Evolutionary conservation across 352 stramenopile species (phyloP).

Genomic region (Pythium utonaiense): DNA sequence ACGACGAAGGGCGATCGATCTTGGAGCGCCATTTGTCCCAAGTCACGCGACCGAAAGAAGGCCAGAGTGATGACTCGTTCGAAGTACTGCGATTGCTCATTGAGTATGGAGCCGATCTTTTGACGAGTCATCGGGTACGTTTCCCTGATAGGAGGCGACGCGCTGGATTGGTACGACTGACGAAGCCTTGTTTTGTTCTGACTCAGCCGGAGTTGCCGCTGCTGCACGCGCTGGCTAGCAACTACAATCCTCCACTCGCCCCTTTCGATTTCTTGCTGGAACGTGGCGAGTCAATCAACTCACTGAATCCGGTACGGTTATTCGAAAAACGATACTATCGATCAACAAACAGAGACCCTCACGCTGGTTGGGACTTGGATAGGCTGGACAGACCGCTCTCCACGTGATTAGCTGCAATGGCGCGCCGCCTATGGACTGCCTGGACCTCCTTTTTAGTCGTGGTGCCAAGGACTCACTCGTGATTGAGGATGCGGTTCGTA

Average conservation of each 20-base stretch:
- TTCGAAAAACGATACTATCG: no score
- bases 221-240: background rate
- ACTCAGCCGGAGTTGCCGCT: no score
- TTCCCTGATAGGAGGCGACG: no score
- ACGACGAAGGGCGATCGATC: background rate
- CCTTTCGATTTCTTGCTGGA: background rate
- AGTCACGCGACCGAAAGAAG: background rate
- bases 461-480: background rate
- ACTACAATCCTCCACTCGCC: background rate
- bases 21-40: background rate
- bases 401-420: background rate
- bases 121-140: no score
- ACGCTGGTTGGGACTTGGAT: background rate
- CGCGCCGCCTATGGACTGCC: no score
- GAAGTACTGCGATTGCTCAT: background rate
- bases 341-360: background rate
- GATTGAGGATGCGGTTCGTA: background rate
- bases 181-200: background rate
- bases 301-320: background rate
- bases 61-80: background rate
- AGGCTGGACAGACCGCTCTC: background rate
- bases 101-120: background rate
- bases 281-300: background rate
- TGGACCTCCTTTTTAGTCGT: background rate
- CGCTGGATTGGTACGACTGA: background rate